Percentiles rank a stretch among this genome's conserved stretches.
Evolutionary conservation across 1,139 yeast species (phyloP).

Genomic region (Wickerhamiella pararugosa): DNA sequence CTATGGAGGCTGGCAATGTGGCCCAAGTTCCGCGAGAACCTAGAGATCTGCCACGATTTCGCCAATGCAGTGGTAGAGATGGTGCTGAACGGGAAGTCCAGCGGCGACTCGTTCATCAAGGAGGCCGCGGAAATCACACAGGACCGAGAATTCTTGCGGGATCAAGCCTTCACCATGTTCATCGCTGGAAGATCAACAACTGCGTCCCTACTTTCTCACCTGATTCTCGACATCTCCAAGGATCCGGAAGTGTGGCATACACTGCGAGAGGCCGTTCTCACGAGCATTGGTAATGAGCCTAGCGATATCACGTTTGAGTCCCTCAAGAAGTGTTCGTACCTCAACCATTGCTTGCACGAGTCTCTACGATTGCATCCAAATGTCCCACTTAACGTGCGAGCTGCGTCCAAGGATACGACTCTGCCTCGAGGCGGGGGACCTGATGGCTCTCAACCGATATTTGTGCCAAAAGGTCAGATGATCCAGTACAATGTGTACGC

Average conservation of each 20-base stretch:
- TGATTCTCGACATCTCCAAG: conserved; percentile 29
- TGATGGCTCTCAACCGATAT: conserved; percentile 31
- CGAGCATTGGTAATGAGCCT: conserved; percentile 24
- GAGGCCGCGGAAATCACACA: conserved; percentile 33
- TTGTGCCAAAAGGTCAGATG: conserved; percentile 38
- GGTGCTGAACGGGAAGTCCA: conserved; percentile 18
- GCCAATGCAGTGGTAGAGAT: conserved; percentile 19
- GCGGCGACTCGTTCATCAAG: conserved; percentile 16
- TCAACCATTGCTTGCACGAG: conserved; percentile 20
- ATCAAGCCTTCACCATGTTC: conserved; percentile 36
- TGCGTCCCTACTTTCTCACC: conserved; percentile 31
- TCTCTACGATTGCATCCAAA: conserved; percentile 19
- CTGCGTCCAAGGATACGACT: conserved; percentile 25
- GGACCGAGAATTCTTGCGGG: conserved; percentile 33
- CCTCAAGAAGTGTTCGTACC: conserved; percentile 35
- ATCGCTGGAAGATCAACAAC: conserved; percentile 42
- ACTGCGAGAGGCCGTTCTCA: conserved; percentile 27
- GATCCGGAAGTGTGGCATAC: conserved; percentile 26
- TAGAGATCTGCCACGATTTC: conserved; percentile 17
- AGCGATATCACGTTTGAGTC: conserved; percentile 31
- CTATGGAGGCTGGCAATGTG: conserved; percentile 25
- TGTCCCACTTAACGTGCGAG: conserved; percentile 21
- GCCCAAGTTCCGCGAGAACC: conserved; percentile 21
- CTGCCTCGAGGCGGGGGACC: conserved; percentile 39
- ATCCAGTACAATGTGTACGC: conserved; percentile 46